phyloP scores from a whole-genome alignment of 2,329 filamentous ascomycete species.

The Trichothecium roseum region DNA sequence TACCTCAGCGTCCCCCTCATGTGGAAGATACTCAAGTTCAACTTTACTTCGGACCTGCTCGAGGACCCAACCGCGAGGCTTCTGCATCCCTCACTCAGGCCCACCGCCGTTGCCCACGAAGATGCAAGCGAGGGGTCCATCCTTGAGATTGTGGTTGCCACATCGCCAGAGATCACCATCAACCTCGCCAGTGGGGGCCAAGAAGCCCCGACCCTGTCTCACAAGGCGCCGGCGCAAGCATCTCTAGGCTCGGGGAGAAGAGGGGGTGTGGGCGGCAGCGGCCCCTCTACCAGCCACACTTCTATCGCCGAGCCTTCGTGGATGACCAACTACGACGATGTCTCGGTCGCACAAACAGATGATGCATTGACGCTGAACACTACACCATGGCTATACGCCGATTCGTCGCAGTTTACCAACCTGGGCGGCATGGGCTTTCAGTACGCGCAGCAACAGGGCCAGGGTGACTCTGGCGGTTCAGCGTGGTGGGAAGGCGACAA shows the following conservation, averaged over 20 bases:
- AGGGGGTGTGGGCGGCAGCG: no score
- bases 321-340: constrained; percentile 13
- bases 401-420: constrained; percentile 26
- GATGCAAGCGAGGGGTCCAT: constrained; percentile 24
- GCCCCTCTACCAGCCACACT: no score
- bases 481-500: constrained; percentile 31
- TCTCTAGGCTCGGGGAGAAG: constrained; percentile 10
- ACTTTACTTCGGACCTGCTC: constrained; percentile 25
- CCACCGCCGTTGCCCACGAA: constrained; percentile 15
- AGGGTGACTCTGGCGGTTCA: constrained; percentile 8
- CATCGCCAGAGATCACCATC: constrained; percentile 38
- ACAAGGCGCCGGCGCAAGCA: constrained; percentile 16
- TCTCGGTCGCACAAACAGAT: constrained; percentile 16
- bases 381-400: constrained; percentile 32
- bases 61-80: constrained; percentile 25
- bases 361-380: constrained; percentile 29
- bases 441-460: constrained; percentile 13
- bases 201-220: constrained; percentile 31
- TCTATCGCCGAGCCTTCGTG: constrained; percentile 8
- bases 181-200: constrained; percentile 41
- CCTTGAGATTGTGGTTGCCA: constrained; percentile 39
- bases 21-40: constrained; percentile 42
- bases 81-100: constrained; percentile 29
- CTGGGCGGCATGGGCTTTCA: constrained; percentile 24
- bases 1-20: constrained; percentile 41